Evolutionary conservation across 177 flowering plant species (phyloP).

Genomic region (Telopea speciosissima): DNA sequence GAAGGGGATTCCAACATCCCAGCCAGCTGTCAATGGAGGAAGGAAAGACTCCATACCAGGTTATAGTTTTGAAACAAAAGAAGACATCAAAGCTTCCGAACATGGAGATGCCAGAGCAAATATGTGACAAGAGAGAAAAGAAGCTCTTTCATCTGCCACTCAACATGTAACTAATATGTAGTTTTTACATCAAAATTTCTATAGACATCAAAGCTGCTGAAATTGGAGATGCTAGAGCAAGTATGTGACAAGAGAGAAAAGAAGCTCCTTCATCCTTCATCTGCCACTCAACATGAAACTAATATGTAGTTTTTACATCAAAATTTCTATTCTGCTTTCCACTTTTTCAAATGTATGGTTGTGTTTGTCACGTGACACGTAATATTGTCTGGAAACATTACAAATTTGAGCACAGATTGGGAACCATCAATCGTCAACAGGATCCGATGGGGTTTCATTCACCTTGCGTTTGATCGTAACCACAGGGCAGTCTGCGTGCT

Average conservation of each 20-base stretch:
- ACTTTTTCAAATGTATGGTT: neutral
- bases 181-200: conserved; percentile 2
- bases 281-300: neutral
- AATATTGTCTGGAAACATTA: conserved; percentile 2
- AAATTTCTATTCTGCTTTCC: neutral
- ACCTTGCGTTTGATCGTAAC: conserved; percentile 71
- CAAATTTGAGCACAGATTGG: neutral
- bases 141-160: conserved; percentile 7
- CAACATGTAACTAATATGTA: neutral
- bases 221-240: conserved; percentile 13
- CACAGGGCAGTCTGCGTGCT: conserved; percentile 96
- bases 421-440: conserved; percentile 26
- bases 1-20: conserved; percentile 13
- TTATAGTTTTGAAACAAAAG: conserved; percentile 18
- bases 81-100: conserved; percentile 16
- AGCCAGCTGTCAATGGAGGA: conserved; percentile 16
- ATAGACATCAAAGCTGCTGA: conserved; percentile 16
- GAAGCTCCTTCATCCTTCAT: conserved; percentile 8
- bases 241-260: conserved; percentile 5
- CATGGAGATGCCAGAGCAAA: conserved; percentile 13
- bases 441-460: conserved; percentile 80
- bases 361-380: conserved; percentile 4
- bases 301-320: neutral
- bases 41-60: conserved; percentile 15
- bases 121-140: conserved; percentile 5